phyloP scores from a whole-genome alignment of 352 stramenopile species.

The Globisporangium iwayamae region DNA sequence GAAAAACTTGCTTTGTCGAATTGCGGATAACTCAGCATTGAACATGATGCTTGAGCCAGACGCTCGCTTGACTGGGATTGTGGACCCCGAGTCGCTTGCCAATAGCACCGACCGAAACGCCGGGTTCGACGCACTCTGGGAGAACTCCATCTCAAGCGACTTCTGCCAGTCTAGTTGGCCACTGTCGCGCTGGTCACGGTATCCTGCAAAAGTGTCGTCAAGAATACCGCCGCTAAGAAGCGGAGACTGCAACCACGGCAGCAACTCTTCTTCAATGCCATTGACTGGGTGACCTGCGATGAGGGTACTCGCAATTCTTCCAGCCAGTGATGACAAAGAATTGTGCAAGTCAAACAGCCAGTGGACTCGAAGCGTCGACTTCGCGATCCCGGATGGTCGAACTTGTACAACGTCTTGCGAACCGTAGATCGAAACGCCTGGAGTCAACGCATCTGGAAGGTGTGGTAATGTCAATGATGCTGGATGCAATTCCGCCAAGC shows the following conservation, averaged over 20 bases:
- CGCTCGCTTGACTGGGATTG: neutral
- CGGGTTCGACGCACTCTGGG: slow-evolving; percentile 11
- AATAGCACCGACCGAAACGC: slow-evolving; percentile 8
- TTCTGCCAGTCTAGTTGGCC: slow-evolving; percentile 10
- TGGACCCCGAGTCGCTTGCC: neutral
- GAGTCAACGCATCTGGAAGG: slow-evolving; percentile 37
- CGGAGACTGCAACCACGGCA: slow-evolving; percentile 81
- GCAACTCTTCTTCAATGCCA: slow-evolving; percentile 72
- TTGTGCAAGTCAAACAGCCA: slow-evolving; percentile 85
- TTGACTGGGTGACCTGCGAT: slow-evolving; percentile 78
- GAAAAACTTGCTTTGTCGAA: slow-evolving; percentile 52
- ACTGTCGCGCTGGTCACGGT: slow-evolving; percentile 3
- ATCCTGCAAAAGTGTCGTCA: slow-evolving; percentile 1
- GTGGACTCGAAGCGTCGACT: slow-evolving; percentile 75
- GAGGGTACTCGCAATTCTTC: slow-evolving; percentile 61
- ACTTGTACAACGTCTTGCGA: slow-evolving; percentile 73
- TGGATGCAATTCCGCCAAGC: slow-evolving; percentile 32
- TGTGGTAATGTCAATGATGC: slow-evolving; percentile 24
- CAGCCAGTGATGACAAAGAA: slow-evolving; percentile 63
- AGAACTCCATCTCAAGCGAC: slow-evolving; percentile 15
- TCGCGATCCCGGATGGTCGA: slow-evolving; percentile 61
- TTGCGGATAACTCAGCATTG: slow-evolving; percentile 15
- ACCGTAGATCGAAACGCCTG: slow-evolving; percentile 69
- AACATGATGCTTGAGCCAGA: neutral
- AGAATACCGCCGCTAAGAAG: slow-evolving; percentile 71